phyloP scores from a whole-genome alignment of 352 stramenopile species.

The Plasmopara viticola region DNA sequence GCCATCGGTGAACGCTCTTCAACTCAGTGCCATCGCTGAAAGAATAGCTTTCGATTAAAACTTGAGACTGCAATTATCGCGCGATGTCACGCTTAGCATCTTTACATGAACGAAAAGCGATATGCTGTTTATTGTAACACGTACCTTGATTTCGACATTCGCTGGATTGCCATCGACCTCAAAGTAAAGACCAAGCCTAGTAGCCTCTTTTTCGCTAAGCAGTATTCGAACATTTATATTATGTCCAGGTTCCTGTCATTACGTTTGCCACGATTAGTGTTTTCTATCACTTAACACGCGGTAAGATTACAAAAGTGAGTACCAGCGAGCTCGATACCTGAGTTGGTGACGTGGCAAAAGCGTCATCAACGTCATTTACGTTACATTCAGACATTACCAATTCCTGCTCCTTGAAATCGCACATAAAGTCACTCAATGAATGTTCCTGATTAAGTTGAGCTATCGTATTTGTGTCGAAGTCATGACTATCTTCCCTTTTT shows the following conservation, averaged over 20 bases:
- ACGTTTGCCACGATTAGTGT: neutral
- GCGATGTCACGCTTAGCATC: neutral
- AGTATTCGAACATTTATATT: conserved; percentile 38
- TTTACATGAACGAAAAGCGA: conserved; percentile 1
- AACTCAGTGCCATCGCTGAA: conserved; percentile 29
- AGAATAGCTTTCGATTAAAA: conserved; percentile 41
- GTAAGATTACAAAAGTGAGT: conserved; percentile 3
- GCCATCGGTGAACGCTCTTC: conserved; percentile 35
- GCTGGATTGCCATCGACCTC: conserved; percentile 58
- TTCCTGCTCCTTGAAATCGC: conserved; percentile 73
- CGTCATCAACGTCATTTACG: conserved; percentile 12
- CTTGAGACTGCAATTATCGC: conserved; percentile 28
- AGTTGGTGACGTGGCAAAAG: conserved; percentile 13
- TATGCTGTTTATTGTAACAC: neutral
- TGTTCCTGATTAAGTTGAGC: conserved; percentile 55
- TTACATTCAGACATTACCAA: conserved; percentile 25
- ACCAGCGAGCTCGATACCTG: conserved; percentile 17
- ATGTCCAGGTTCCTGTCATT: conserved; percentile 19
- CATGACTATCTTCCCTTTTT: conserved; percentile 44
- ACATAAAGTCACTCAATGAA: conserved; percentile 71
- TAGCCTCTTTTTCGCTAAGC: conserved; percentile 54
- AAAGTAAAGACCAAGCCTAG: conserved; percentile 50
- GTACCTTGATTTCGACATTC: conserved; percentile 57
- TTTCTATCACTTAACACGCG: neutral
- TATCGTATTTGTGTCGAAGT: conserved; percentile 25